Evolutionary conservation across 108 stramenopile species (phyloP).

Genomic region (Ochromonas danica): DNA sequence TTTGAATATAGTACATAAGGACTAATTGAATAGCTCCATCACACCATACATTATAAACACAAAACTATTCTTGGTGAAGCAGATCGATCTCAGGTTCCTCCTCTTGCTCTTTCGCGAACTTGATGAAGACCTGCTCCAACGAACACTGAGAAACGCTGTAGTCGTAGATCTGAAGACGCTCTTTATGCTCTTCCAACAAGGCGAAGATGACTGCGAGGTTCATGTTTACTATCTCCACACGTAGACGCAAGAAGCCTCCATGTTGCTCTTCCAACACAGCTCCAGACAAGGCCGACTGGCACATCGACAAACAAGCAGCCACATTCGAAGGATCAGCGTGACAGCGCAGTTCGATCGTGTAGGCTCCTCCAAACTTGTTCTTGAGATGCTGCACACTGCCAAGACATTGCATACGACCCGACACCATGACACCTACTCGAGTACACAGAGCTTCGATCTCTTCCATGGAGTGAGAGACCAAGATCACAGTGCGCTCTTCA

Average conservation of each 20-base stretch:
- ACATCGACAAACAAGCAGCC: not conserved
- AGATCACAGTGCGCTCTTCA: slow-evolving; percentile 20
- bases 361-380: not conserved
- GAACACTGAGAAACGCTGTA: slow-evolving; percentile 24
- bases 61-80: no score
- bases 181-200: not conserved
- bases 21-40: no score
- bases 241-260: slow-evolving; percentile 2
- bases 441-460: slow-evolving; percentile 45
- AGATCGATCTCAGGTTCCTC: slow-evolving; percentile 4
- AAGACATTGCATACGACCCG: slow-evolving; percentile 18
- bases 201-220: not conserved
- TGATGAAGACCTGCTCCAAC: slow-evolving; percentile 35
- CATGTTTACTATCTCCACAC: not conserved
- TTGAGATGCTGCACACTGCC: slow-evolving; percentile 25
- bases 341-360: not conserved
- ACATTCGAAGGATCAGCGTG: not conserved
- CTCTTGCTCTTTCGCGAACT: slow-evolving; percentile 19
- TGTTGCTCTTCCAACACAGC: slow-evolving; percentile 28
- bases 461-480: slow-evolving; percentile 51
- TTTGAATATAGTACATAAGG: no score
- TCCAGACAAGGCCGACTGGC: not conserved
- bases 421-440: slow-evolving; percentile 3
- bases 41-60: no score
- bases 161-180: not conserved